Conservation (phyloP, 352 stramenopile species). For the Phytopythium oedochilum region DNA sequence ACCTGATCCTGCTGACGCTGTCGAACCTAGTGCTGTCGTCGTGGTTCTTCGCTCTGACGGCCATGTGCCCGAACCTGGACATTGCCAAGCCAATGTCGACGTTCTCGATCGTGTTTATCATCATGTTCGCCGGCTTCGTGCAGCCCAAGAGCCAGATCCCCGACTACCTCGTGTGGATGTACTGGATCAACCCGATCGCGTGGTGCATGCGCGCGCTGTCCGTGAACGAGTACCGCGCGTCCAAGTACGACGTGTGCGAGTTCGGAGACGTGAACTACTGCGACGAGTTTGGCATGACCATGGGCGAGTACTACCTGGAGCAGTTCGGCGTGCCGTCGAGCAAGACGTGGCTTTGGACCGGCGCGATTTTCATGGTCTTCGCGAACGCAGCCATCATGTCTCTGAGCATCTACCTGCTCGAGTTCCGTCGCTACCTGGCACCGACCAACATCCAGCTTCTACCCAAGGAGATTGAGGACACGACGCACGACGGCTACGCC, state of each 20-base stretch:
- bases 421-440: conserved; percentile 28
- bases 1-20: conserved; percentile 21
- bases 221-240: conserved; percentile 37
- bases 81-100: conserved; percentile 38
- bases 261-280: conserved; percentile 35
- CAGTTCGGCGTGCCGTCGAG: conserved; percentile 36
- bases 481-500: conserved; percentile 6
- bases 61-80: conserved; percentile 15
- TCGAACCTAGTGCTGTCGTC: conserved; percentile 26
- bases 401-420: conserved; percentile 25
- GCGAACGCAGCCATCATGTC: conserved; percentile 27
- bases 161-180: conserved; percentile 39
- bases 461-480: conserved; percentile 6
- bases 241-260: conserved; percentile 21
- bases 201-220: conserved; percentile 40
- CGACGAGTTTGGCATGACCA: conserved; percentile 16
- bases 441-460: conserved; percentile 13
- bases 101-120: conserved; percentile 25
- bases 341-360: conserved; percentile 30
- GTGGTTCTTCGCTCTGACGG: conserved; percentile 34
- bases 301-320: conserved; percentile 31
- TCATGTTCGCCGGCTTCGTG: conserved; percentile 43
- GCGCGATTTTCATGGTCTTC: conserved; percentile 20
- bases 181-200: conserved; percentile 52
- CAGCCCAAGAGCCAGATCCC: conserved; percentile 29